Base-by-base conservation (phyloP, 192 early-diverging fungal species). In the Umbelopsis isabellina region DNA sequence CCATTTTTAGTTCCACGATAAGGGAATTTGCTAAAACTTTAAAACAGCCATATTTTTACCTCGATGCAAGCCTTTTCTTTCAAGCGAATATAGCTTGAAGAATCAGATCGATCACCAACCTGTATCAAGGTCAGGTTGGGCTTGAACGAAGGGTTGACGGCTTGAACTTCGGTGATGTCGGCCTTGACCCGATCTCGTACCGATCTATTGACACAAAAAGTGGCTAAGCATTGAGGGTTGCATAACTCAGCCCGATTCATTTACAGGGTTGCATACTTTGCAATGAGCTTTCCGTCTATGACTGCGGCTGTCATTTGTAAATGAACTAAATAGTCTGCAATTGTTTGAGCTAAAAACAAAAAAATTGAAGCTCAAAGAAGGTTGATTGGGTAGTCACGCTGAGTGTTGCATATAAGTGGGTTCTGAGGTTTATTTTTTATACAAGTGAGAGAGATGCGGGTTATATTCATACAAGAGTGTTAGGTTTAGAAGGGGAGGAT, bases 41-140 rank as follows among this genome's bases (percentile, higher is more conserved):
- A 30, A 30, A 35, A 35, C 3, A 16, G 0, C 13, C 30, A 61
- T 25, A 25, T 41, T 22, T 22, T 30, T 66, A 94, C 89, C 82
- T 96, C 94, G 30, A 82, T 84, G 67, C 91, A 93, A 22, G 96
- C 95, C 79, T 91, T 93, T 76, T 91, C 83, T 85, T 99, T 99
- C 89, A 96, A 94, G 35, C 90, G 77, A 25, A 98, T 93, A 77
- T 99, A 99, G 35, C 94, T 85, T 67, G 90, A 90, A 18, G 96
- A 98, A 82, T 99, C 98, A 58, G 95, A 94, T 49, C 96, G 91
- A 33, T 68, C 85, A 46, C 98, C 98, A 18, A 99, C 93, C 83
- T 99, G 95, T 33, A 99, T 82, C 33, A 97, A 91, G 13, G 92
- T 88, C 0, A 99, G 85, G 51, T 93, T 92, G 27, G 97, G 95